phyloP scores from a whole-genome alignment of 768 basidiomycete species.

The Gymnopilus dilepis region DNA sequence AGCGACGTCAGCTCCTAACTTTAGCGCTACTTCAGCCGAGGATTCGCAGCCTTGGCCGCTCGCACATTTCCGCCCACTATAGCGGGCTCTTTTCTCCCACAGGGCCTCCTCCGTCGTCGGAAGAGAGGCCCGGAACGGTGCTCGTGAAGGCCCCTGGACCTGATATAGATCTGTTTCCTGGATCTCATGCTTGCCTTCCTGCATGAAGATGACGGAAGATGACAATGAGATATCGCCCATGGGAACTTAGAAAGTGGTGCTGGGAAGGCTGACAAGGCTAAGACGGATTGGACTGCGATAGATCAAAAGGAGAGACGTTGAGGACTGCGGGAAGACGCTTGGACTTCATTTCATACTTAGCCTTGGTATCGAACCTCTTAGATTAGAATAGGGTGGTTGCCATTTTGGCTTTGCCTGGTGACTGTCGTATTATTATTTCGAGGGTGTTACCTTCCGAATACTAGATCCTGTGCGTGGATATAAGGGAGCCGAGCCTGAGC shows the following conservation, averaged over 20 bases:
- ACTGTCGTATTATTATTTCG: not conserved
- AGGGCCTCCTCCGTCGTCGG: not conserved
- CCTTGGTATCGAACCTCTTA: not conserved
- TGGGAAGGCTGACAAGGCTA: not conserved
- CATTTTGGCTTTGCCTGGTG: not conserved
- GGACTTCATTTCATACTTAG: no score
- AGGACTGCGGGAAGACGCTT: not conserved
- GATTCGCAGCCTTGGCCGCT: not conserved
- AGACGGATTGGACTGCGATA: not conserved
- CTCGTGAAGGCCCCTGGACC: not conserved
- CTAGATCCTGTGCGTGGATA: not conserved
- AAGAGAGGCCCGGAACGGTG: not conserved
- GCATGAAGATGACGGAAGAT: constrained; percentile 2
- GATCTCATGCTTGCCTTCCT: not conserved
- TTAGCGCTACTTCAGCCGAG: constrained; percentile 3
- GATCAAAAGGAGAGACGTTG: not conserved
- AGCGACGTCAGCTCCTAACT: constrained; percentile 1
- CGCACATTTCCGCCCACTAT: not conserved
- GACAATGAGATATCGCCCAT: not conserved
- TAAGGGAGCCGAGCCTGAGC: no score
- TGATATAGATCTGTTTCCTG: not conserved
- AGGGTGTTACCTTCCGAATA: not conserved
- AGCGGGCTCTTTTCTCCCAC: constrained; percentile 1
- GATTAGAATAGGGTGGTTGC: constrained; percentile 1
- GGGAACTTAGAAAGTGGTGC: not conserved